Conservation (phyloP, 1,284 basidiomycete genomes). For the Clitocybe nebularis region DNA sequence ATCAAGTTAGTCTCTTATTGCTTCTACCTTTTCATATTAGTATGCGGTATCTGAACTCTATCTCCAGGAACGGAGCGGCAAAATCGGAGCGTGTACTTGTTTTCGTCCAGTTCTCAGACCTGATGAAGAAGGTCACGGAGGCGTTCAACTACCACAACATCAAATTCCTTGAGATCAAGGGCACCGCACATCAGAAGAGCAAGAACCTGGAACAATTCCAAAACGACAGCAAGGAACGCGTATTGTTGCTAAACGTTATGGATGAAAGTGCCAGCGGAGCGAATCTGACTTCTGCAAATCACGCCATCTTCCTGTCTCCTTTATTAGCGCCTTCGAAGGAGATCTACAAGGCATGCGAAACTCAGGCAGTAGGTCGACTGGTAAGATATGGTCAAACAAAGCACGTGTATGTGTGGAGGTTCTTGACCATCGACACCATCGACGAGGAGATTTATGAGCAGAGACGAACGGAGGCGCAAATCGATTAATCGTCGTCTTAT, state of each 20-base stretch:
- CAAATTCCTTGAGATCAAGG: conserved; percentile 78
- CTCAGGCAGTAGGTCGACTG: conserved; percentile 87
- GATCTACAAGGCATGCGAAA: conserved; percentile 84
- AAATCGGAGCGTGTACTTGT: conserved; percentile 81
- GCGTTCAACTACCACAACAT: conserved; percentile 74
- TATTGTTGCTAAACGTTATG: conserved; percentile 87
- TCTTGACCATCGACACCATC: conserved; percentile 80
- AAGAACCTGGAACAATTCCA: conserved; percentile 85
- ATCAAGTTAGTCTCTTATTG: conserved; percentile 60
- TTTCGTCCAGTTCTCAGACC: conserved; percentile 92
- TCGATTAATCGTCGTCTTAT: not conserved
- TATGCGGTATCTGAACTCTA: conserved; percentile 1
- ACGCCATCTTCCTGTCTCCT: conserved; percentile 92
- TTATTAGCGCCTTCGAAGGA: conserved; percentile 75
- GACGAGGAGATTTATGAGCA: conserved; percentile 75
- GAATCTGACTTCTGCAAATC: conserved; percentile 91
- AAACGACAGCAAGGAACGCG: conserved; percentile 68
- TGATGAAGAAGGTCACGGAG: conserved; percentile 86
- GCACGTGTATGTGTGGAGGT: conserved; percentile 78
- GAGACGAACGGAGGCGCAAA: too few species aligned
- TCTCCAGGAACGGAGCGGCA: conserved; percentile 58
- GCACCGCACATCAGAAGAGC: conserved; percentile 73
- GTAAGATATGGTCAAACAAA: conserved; percentile 84
- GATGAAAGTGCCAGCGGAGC: conserved; percentile 92
- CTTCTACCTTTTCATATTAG: conserved; percentile 3